phyloP scores from a whole-genome alignment of 495 filamentous ascomycete species.

The Neurospora sublineolata region DNA sequence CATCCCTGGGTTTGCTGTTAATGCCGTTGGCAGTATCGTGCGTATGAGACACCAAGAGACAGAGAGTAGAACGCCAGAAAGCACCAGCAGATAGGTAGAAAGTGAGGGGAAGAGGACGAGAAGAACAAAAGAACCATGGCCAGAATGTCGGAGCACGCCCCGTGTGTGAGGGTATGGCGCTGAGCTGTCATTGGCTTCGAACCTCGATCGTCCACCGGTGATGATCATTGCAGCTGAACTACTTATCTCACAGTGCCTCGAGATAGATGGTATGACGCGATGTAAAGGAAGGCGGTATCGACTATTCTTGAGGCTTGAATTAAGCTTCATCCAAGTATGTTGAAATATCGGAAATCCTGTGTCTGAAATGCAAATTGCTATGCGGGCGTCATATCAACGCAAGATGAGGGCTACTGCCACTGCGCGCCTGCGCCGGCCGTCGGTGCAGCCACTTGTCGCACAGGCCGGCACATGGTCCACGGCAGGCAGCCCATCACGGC shows the following conservation, averaged over 20 bases:
- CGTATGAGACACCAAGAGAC: neutral
- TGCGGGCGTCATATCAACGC: neutral
- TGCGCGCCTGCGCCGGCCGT: neutral
- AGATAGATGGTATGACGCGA: neutral
- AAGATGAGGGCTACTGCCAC: neutral
- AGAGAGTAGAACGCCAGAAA: neutral
- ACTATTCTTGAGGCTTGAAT: neutral
- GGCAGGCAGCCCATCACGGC: neutral
- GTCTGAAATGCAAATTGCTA: neutral
- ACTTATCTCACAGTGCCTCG: neutral
- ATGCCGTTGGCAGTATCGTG: neutral
- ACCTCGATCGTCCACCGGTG: neutral
- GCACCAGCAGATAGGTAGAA: neutral
- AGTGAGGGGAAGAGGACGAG: neutral
- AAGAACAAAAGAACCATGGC: neutral
- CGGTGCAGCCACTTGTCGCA: neutral
- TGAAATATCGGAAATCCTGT: neutral
- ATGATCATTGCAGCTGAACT: neutral
- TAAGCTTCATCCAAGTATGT: neutral
- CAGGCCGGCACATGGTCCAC: neutral
- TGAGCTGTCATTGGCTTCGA: neutral
- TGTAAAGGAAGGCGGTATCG: neutral
- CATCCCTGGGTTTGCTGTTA: neutral
- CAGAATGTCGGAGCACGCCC: neutral
- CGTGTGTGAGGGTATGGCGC: neutral